Conservation (phyloP, 2,329 filamentous ascomycete species). For the Aspergillus melleus region DNA sequence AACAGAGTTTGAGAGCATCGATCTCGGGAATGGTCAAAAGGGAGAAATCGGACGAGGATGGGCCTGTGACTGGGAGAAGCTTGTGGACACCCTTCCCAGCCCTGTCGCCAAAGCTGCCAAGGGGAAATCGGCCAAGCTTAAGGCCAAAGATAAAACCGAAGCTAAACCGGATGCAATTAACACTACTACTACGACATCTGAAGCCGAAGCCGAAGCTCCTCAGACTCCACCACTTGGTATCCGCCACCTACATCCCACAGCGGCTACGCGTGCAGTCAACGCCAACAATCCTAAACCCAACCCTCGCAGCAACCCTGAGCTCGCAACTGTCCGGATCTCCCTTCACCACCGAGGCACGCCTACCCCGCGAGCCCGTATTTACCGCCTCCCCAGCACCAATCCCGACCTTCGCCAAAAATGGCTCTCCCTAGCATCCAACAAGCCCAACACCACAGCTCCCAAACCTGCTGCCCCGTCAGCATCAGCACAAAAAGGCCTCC, state of each 20-base stretch:
- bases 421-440: conserved; percentile 59
- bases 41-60: conserved; percentile 83
- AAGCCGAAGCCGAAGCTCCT: conserved; percentile 9
- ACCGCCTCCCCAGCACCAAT: conserved; percentile 68
- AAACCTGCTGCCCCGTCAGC: background rate
- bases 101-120: background rate
- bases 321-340: conserved; percentile 66
- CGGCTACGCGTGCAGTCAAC: conserved; percentile 28
- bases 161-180: conserved; percentile 12
- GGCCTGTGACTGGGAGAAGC: conserved; percentile 76
- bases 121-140: conserved; percentile 3
- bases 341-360: conserved; percentile 71
- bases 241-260: conserved; percentile 42
- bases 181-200: background rate
- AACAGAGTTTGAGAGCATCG: conserved; percentile 70
- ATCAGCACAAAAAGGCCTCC: conserved; percentile 2
- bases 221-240: conserved; percentile 30
- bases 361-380: conserved; percentile 73
- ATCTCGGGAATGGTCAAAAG: conserved; percentile 70
- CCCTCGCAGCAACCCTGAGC: conserved; percentile 27
- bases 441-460: conserved; percentile 1
- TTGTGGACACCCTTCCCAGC: conserved; percentile 50
- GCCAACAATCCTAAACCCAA: conserved; percentile 1
- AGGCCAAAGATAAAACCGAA: conserved; percentile 11
- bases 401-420: conserved; percentile 65